These are phyloP conservation scores for Trematosphaeria pertusa DNA, from an alignment of 2,329 filamentous ascomycete species.

Conservation along the genomic window DNA sequence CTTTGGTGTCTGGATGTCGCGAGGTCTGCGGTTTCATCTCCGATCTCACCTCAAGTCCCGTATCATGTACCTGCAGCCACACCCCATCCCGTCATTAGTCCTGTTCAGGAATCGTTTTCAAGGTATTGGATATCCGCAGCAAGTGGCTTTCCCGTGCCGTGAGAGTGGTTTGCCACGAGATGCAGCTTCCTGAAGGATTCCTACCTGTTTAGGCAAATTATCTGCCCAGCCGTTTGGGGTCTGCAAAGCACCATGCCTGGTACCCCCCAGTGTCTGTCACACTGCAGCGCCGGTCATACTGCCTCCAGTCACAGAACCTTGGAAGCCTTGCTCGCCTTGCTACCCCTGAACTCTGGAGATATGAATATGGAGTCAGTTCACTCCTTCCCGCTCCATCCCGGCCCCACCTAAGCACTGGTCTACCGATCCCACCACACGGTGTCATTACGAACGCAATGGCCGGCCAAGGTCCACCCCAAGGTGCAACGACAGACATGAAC, in stretches of 20 bases:
- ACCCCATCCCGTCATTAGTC: too few species aligned
- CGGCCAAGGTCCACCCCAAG: background rate
- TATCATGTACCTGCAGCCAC: too few species aligned
- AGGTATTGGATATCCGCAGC: too few species aligned
- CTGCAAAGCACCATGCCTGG: background rate
- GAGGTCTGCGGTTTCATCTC: too few species aligned
- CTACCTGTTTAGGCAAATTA: background rate
- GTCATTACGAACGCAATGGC: background rate
- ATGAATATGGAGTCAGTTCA: background rate
- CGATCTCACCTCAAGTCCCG: too few species aligned
- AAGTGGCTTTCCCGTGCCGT: too few species aligned
- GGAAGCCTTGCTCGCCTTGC: background rate
- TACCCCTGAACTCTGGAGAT: too few species aligned
- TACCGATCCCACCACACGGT: background rate
- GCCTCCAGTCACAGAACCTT: background rate
- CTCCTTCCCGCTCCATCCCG: background rate
- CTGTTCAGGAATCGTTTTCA: too few species aligned
- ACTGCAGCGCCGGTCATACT: background rate
- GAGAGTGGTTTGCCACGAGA: too few species aligned
- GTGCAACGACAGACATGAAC: constrained; percentile 2
- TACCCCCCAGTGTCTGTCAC: background rate
- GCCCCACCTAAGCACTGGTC: background rate
- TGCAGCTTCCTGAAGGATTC: too few species aligned
- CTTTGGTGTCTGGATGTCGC: background rate
- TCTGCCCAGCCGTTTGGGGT: background rate